phyloP scores from a whole-genome alignment of 2,329 filamentous ascomycete genomes.

The Dothideomycetes sp. region DNA sequence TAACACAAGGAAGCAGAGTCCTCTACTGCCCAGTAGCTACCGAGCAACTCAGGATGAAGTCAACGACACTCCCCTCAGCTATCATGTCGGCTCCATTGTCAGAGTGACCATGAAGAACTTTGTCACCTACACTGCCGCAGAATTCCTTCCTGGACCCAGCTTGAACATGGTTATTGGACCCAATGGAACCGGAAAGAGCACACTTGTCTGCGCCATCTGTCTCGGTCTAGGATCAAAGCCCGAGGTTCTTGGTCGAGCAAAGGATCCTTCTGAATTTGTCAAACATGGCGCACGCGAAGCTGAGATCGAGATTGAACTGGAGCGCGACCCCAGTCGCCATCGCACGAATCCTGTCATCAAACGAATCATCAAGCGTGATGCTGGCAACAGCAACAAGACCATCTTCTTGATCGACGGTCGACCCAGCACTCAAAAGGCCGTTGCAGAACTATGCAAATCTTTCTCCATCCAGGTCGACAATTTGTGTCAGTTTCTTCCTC shows the following conservation, averaged over 20 bases:
- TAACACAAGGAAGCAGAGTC: slow-evolving; percentile 3
- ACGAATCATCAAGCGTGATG: slow-evolving; percentile 69
- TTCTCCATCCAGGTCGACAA: slow-evolving; percentile 96
- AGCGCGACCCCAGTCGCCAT: slow-evolving; percentile 48
- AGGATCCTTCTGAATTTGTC: slow-evolving; percentile 78
- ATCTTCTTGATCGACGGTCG: slow-evolving; percentile 70
- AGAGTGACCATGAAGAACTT: slow-evolving; percentile 81
- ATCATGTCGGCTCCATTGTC: slow-evolving; percentile 75
- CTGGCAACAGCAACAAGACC: slow-evolving; percentile 45
- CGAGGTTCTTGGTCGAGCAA: slow-evolving; percentile 74
- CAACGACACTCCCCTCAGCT: slow-evolving; percentile 18
- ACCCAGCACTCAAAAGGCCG: slow-evolving; percentile 49
- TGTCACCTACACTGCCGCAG: slow-evolving; percentile 86
- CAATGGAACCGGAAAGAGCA: slow-evolving; percentile 98
- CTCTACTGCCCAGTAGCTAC: slow-evolving; percentile 27
- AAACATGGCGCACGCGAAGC: slow-evolving; percentile 76
- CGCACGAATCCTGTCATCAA: slow-evolving; percentile 62
- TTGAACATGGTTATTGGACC: slow-evolving; percentile 98
- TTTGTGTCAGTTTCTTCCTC: slow-evolving; percentile 90
- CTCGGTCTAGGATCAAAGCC: slow-evolving; percentile 79
- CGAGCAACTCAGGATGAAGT: slow-evolving; percentile 18
- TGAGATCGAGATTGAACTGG: slow-evolving; percentile 82
- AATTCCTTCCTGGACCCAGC: slow-evolving; percentile 83
- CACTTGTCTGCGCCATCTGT: slow-evolving; percentile 92
- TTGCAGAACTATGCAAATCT: slow-evolving; percentile 57